Evolutionary conservation across 139 green algal species (phyloP), one percentile per base, ranked within the genome.

Genomic region (Chlamydomonas schloesseri): DNA sequence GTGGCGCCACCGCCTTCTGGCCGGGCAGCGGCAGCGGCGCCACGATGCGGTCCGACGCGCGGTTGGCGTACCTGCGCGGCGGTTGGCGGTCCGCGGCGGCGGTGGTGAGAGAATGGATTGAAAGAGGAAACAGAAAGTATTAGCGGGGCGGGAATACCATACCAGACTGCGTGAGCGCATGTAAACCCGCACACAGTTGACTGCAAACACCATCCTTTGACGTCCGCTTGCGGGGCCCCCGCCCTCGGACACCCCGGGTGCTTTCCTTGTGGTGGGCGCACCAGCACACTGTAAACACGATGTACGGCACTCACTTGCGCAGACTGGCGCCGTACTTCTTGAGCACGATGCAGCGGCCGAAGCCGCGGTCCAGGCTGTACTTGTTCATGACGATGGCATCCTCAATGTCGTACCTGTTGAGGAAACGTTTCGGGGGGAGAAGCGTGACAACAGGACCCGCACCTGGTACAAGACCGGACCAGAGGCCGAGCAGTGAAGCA

Each of bases 371-470:
- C 76, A 99, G 87, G 23, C 89, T 96, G 67, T 95, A 91, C 57
- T 97, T 96, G 95, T 99, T 99, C 97, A 99, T 99, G 62, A 99
- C 96, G 69, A 99, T 99, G 73, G 98, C 97, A 87, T 99, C 98
- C 92, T 98, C 96, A 86, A 98, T 98, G 60, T 98, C 96, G 82
- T 98, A 98, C 20, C 95, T 91, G 72, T 86, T 8, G 42, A 13
- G n/a, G n/a, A n/a, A n/a, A n/a, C n/a, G n/a, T n/a, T n/a, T n/a
- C n/a, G n/a, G n/a, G n/a, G n/a, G n/a, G n/a, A n/a, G n/a, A n/a
- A n/a, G n/a, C n/a, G n/a, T n/a, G n/a, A 64, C 21, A 29, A 64
- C 57, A 26, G 57, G 57, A 15, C 57, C 14, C 42, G 42, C 8
- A 50, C 42, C 42, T 5, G 42, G 14, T 14, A 17, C 53, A 60